These are phyloP conservation scores for Zelopaecilomyces penicillatus DNA, from an alignment of 2,329 filamentous ascomycete species.

Conservation along the genomic window DNA sequence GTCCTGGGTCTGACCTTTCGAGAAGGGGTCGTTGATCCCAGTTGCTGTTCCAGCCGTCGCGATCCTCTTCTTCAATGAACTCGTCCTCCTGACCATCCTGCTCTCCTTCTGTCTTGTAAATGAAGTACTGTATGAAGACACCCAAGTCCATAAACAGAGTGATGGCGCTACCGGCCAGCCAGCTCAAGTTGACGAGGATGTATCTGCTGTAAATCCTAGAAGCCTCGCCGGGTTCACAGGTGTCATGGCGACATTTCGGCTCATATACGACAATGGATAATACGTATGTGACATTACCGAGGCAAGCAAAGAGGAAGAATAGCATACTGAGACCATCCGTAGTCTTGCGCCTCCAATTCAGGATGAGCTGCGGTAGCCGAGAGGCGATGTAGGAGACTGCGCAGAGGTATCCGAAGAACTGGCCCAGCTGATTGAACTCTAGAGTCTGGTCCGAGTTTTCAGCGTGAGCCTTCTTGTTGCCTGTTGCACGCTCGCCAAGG, in stretches of 20 bases:
- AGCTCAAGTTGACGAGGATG: constrained; percentile 82
- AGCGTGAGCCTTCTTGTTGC: constrained; percentile 29
- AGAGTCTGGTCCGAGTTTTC: constrained; percentile 41
- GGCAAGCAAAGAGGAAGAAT: constrained; percentile 93
- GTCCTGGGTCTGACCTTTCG: constrained; percentile 20
- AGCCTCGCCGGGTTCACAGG: constrained; percentile 60
- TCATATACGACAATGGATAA: constrained; percentile 87
- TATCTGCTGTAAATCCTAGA: constrained; percentile 64
- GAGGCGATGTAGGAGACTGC: constrained; percentile 83
- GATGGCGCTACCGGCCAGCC: constrained; percentile 82
- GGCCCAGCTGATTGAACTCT: constrained; percentile 67
- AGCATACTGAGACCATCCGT: constrained; percentile 90
- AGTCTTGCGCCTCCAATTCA: constrained; percentile 87
- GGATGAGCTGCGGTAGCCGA: constrained; percentile 78
- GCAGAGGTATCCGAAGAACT: constrained; percentile 90
- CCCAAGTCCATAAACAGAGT: constrained; percentile 76
- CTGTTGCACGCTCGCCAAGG: constrained; percentile 39
- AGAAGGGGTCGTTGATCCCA: constrained; percentile 35
- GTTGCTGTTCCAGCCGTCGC: constrained; percentile 13
- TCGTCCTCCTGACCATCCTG: constrained; percentile 18
- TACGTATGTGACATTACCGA: constrained; percentile 91
- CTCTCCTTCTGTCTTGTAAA: constrained; percentile 52
- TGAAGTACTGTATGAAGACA: constrained; percentile 87
- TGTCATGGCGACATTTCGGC: constrained; percentile 50
- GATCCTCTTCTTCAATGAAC: constrained; percentile 17